phyloP scores from a whole-genome alignment of 1,139 yeast species.

The Williopsis jadinii region DNA sequence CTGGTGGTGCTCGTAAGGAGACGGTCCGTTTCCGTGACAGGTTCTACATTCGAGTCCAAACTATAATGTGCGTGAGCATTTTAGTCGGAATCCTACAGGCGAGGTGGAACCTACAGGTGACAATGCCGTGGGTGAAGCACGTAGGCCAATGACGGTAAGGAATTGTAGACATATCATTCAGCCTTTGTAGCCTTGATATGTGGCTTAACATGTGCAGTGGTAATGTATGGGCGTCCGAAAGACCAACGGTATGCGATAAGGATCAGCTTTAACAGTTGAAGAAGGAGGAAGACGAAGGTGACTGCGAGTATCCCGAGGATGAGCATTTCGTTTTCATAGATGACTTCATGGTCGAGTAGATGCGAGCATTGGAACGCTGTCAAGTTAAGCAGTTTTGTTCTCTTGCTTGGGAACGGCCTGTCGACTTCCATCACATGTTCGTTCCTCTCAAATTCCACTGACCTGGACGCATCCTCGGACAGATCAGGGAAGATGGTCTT shows the following conservation, averaged over 20 bases:
- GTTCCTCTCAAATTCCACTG: conserved; percentile 50
- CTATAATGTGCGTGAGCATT: too few relatives aligned
- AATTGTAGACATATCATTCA: too few relatives aligned
- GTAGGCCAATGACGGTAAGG: too few relatives aligned
- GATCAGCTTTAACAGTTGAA: conserved; percentile 1
- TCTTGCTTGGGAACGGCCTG: conserved; percentile 24
- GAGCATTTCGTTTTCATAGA: conserved; percentile 19
- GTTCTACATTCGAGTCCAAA: too few relatives aligned
- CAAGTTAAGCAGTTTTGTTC: conserved; percentile 22
- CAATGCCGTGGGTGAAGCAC: too few relatives aligned
- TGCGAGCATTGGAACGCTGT: conserved; percentile 9
- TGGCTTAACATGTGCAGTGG: too few relatives aligned
- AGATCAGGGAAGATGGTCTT: conserved; percentile 26
- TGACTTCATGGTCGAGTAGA: conserved; percentile 17
- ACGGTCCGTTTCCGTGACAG: too few relatives aligned
- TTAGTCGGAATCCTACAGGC: too few relatives aligned
- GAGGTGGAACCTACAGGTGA: too few relatives aligned
- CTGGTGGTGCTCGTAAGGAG: too few relatives aligned
- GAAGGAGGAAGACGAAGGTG: conserved; percentile 2
- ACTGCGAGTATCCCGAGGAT: conserved; percentile 14
- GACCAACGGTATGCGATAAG: neutral
- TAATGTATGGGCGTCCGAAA: too few relatives aligned
- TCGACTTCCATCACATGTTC: conserved; percentile 30
- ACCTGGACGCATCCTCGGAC: conserved; percentile 29
- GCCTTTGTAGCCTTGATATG: too few relatives aligned